phyloP scores from a whole-genome alignment of 768 basidiomycete genomes.

The Boletus rubroflammeus region DNA sequence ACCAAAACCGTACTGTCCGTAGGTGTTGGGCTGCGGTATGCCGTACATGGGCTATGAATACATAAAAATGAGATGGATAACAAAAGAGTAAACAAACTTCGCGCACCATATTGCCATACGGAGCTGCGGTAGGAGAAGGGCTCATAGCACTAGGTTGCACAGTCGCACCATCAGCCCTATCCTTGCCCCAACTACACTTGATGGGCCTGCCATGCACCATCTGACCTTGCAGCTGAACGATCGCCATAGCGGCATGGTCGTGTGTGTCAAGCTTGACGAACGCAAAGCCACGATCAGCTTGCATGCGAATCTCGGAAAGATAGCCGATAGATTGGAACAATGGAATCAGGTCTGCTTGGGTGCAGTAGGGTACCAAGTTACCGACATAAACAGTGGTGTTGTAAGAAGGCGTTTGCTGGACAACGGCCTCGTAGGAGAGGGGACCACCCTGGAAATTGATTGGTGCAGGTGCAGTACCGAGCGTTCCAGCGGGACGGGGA shows the following conservation, averaged over 20 bases:
- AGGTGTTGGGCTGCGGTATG: slow-evolving; percentile 78
- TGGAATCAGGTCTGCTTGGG: slow-evolving; percentile 96
- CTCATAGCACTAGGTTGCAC: slow-evolving; percentile 52
- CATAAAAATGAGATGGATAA: neutral
- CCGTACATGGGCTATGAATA: slow-evolving; percentile 76
- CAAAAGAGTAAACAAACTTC: neutral
- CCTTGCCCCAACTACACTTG: slow-evolving; percentile 99
- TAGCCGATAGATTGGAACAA: slow-evolving; percentile 99
- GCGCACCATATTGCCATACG: slow-evolving; percentile 77
- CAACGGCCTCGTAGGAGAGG: slow-evolving; percentile 89
- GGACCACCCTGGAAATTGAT: slow-evolving; percentile 90
- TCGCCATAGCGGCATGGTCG: slow-evolving; percentile 97
- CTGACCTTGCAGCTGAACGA: slow-evolving; percentile 94
- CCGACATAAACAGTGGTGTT: slow-evolving; percentile 98
- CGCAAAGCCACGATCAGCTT: slow-evolving; percentile 97
- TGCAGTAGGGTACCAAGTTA: slow-evolving; percentile 95
- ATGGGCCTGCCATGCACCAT: slow-evolving; percentile 96
- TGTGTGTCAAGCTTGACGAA: slow-evolving; percentile 99
- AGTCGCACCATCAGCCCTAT: slow-evolving; percentile 71
- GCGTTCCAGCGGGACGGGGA: slow-evolving; percentile 43
- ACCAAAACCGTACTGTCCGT: slow-evolving; percentile 72
- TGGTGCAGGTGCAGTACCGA: slow-evolving; percentile 73
- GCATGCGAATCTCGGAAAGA: slow-evolving; percentile 98
- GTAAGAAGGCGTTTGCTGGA: slow-evolving; percentile 88
- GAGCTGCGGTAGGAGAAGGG: slow-evolving; percentile 56